Conservation (phyloP, 2,329 filamentous ascomycete species). For the Harringtonia aguacate region DNA sequence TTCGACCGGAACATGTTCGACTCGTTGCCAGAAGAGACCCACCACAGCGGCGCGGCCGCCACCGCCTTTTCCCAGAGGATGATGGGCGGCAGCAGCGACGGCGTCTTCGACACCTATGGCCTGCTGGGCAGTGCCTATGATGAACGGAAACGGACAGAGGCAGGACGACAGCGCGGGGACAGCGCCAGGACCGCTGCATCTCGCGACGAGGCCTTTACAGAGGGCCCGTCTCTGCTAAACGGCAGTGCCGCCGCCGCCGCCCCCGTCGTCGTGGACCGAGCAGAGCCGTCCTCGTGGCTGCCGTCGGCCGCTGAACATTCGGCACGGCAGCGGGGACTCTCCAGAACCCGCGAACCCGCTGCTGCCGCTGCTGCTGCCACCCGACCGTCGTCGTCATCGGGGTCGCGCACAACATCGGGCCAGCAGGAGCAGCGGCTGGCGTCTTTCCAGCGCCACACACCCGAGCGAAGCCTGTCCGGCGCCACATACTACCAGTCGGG, state of each 20-base stretch:
- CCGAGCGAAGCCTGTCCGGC: too few relatives aligned
- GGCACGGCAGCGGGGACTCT: conserved; percentile 9
- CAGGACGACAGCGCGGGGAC: conserved; percentile 3
- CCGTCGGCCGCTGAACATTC: conserved; percentile 23
- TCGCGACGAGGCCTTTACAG: neutral
- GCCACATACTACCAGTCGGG: neutral
- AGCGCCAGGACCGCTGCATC: neutral
- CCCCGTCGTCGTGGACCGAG: conserved; percentile 6
- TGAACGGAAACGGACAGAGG: conserved; percentile 30
- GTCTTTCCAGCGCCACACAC: neutral
- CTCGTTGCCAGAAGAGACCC: conserved; percentile 15
- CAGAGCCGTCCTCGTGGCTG: conserved; percentile 22
- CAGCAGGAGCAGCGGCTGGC: neutral
- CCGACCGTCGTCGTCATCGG: conserved; percentile 9
- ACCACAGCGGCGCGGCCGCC: too few relatives aligned
- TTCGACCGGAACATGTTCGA: too few relatives aligned
- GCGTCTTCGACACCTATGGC: conserved; percentile 38
- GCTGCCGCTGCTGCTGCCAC: neutral
- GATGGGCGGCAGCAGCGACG: too few relatives aligned
- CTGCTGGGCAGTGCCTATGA: conserved; percentile 40
- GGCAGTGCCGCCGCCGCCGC: neutral
- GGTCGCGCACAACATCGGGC: neutral
- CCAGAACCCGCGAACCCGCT: too few relatives aligned
- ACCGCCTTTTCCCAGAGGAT: too few relatives aligned
- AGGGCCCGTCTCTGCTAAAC: neutral